Conservation (phyloP, 345 rosid genomes). For the Citrus unshiu region DNA sequence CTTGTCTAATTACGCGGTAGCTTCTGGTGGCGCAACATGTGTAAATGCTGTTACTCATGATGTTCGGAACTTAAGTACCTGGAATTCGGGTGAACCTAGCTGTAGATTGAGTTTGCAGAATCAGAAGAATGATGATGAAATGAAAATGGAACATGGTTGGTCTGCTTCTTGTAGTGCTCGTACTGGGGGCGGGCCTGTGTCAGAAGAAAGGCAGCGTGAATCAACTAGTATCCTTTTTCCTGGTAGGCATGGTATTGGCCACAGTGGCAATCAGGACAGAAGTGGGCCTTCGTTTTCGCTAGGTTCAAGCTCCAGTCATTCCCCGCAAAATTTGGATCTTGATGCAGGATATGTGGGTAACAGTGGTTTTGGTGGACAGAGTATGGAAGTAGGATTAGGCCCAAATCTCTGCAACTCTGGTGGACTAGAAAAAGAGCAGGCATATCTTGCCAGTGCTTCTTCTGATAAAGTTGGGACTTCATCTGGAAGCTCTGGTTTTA, state of each 20-base stretch:
- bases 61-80: constrained; percentile 41
- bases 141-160: constrained; percentile 48
- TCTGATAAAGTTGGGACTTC: constrained; percentile 44
- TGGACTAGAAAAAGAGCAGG: constrained; percentile 30
- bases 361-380: constrained; percentile 26
- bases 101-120: constrained; percentile 38
- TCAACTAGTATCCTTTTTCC: constrained; percentile 32
- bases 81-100: constrained; percentile 69
- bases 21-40: constrained; percentile 40
- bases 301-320: constrained; percentile 51
- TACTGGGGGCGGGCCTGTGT: constrained; percentile 36
- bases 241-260: constrained; percentile 23
- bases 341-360: constrained; percentile 36
- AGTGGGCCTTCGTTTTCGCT: constrained; percentile 40
- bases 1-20: constrained; percentile 31
- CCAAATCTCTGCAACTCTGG: constrained; percentile 22
- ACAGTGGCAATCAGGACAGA: constrained; percentile 36
- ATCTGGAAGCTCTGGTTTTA: constrained; percentile 52
- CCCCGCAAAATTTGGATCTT: constrained; percentile 32
- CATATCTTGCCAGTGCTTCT: constrained; percentile 22
- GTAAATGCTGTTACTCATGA: constrained; percentile 35
- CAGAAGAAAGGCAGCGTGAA: constrained; percentile 50
- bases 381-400: constrained; percentile 28
- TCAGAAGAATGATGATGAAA: constrained; percentile 39
- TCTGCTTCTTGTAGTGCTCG: constrained; percentile 33